Percentiles rank a stretch among this genome's conserved stretches.
phyloP scores from a whole-genome alignment of 305 asterid genomes.

The Euphrasia arctica region DNA sequence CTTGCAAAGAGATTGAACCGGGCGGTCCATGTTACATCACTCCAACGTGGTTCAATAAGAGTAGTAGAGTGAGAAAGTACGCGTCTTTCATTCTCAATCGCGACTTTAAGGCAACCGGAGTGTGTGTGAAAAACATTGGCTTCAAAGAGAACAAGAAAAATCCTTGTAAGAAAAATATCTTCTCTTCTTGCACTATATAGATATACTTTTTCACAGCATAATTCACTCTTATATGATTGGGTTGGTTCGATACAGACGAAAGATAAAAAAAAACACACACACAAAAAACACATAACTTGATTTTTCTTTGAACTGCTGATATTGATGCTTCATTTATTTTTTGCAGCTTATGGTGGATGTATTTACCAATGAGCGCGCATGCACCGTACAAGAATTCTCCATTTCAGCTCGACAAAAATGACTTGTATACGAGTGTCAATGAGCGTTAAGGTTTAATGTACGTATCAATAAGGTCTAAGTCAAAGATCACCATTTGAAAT shows the following conservation, averaged over 20 bases:
- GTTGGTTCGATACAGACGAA: neutral
- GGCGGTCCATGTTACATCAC: neutral
- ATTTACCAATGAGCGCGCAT: neutral
- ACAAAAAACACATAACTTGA: too few relatives aligned
- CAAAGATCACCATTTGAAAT: too few relatives aligned
- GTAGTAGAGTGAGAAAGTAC: neutral
- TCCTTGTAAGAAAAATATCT: neutral
- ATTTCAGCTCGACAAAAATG: neutral
- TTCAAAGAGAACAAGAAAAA: neutral
- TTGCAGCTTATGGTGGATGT: neutral
- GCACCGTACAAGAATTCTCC: neutral
- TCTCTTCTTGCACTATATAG: neutral
- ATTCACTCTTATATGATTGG: too few relatives aligned
- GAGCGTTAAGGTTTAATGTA: too few relatives aligned
- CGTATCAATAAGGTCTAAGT: too few relatives aligned
- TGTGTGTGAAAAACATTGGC: neutral
- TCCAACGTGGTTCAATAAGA: neutral
- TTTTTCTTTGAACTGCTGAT: neutral
- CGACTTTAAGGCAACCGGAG: neutral
- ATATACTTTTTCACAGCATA: neutral
- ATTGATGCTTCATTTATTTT: neutral
- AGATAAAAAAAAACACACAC: neutral
- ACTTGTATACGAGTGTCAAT: neutral
- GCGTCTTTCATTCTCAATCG: constrained; percentile 13
- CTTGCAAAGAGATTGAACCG: neutral